A percentile compares a stretch with the other conserved stretches of the same genome.
Conservation (phyloP, 352 stramenopile genomes). For the Saprolegnia parasitica region DNA sequence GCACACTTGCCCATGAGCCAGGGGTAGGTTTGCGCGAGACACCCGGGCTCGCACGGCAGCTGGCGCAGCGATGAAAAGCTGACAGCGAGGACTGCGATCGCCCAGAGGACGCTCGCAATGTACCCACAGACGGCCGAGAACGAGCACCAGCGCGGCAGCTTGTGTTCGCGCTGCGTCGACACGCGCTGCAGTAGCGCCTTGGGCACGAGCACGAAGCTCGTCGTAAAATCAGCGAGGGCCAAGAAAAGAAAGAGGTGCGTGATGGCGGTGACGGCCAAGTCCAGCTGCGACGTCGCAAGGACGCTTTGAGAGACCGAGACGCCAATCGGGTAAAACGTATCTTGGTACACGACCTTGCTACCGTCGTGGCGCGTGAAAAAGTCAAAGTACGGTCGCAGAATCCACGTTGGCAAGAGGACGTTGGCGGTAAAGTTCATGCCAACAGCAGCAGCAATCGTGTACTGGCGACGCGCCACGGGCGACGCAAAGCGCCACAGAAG, state of each 20-base stretch:
- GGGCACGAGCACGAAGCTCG: neutral
- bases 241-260: neutral
- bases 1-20: conserved; percentile 4
- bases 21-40: neutral
- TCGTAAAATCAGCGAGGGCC: neutral
- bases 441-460: neutral
- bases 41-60: neutral
- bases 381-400: neutral
- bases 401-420: neutral
- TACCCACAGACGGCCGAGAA: neutral
- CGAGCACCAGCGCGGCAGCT: neutral
- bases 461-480: neutral
- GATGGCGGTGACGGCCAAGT: neutral
- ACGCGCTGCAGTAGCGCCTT: neutral
- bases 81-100: neutral
- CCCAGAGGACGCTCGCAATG: neutral
- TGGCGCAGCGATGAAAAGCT: conserved; percentile 1
- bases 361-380: neutral
- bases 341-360: neutral
- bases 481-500: conserved; percentile 3
- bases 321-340: conserved; percentile 5
- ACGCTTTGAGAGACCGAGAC: neutral
- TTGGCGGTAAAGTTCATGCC: neutral
- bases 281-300: neutral
- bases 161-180: too few species aligned